Evolutionary conservation across 139 green algal genomes (phyloP), one percentile per base, ranked within the genome.

Genomic region (Auxenochlorella pyrenoidosa): DNA sequence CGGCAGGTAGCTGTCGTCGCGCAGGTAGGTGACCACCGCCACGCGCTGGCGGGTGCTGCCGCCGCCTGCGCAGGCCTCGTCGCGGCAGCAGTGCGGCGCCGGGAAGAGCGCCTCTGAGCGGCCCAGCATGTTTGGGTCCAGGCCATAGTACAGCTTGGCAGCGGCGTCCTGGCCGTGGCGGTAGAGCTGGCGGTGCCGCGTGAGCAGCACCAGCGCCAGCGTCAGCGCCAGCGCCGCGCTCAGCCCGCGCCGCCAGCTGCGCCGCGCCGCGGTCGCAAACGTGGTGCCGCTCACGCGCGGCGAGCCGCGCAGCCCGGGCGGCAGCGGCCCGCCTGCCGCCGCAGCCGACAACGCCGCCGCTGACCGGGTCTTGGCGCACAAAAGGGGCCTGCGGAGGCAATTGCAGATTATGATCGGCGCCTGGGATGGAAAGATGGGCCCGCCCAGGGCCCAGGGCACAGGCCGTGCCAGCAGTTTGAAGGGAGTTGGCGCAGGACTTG

Each of bases 111-210:
- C 38, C 1, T 88, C 73, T 58, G 26, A 47, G 73, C 84, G 73
- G 58, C 84, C 84, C 38, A 88, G 30, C 73, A 88, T 76, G 21
- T 28, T 30, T 24, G 84, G 84, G 59, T 88, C 84, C 21, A 75
- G 72, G 0, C 59, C 59, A 36, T 88, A 88, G 41, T 88, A 88
- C 40, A 83, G 32, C 47, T 40, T 22, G n/a, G 83, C 83, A 30
- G 81, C 63, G 6, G 71, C 70, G 18, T 87, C 54, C 71, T 87
- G 83, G 10, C 38, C 59, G 5, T 75, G 38, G 38, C 80, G 80
- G 40, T 76, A 76, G 19, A 85, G 60, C 80, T 65, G 63, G 54
- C 60, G 80, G 60, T 59, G 60, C 38, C 21, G 38, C 4, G 15
- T 24, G 6, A 76, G 60, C 63, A 85, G 40, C 60, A 76, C 38